Base-by-base conservation (phyloP, 2,329 filamentous ascomycete species). In the Aciculosporium take region DNA sequence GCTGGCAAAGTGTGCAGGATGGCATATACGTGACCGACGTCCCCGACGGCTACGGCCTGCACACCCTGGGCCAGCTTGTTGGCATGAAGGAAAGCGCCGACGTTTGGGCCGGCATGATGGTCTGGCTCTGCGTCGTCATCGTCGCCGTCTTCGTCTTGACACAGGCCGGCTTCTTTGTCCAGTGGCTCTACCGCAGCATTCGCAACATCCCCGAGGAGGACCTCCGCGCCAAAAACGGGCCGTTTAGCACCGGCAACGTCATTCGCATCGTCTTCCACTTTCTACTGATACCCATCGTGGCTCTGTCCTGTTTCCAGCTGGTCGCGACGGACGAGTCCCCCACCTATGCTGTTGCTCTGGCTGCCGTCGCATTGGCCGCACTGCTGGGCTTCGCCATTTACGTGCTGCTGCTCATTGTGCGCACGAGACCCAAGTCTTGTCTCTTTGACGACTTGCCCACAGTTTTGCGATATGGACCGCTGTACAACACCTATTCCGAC, bases 401-500 rank as follows among this genome's bases (percentile, higher is more conserved):
- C 79, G 74, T 94, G 21, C 74, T 94, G 37, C 77, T 76, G 54
- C 69, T 94, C 39, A 89, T 96, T 52, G 77, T 81, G 43, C 76
- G 70, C 20, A 91, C 85, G 1, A 79, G 83, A 48, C 88, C 88
- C 5, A 80, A 87, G 46, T 83, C 86, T 2, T 82, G 86, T 49
- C 70, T 98, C 8, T 98, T 95, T 57, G 91, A 98, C 60, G 87
- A 96, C 54, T 69, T 98, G 37, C 79, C 86, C 6, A 95, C 86
- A 0, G 79, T 96, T 7, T 69, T 98, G 2, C 72, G 86, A 1
- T 96, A 94, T 52, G 91, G 91, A 0, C 86, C 91, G 5, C 68
- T 98, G 7, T 98, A 98, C 62, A 98, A 98, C 62, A 98, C 91
- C 0, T 96, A 94, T 59, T 91, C 84, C 20, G 91, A 98, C 58